A percentile compares a stretch with the other conserved stretches of the same genome.
These are phyloP conservation scores for Vitis riparia DNA, from an alignment of 164 flowering plant species.

Conservation along the genomic window DNA sequence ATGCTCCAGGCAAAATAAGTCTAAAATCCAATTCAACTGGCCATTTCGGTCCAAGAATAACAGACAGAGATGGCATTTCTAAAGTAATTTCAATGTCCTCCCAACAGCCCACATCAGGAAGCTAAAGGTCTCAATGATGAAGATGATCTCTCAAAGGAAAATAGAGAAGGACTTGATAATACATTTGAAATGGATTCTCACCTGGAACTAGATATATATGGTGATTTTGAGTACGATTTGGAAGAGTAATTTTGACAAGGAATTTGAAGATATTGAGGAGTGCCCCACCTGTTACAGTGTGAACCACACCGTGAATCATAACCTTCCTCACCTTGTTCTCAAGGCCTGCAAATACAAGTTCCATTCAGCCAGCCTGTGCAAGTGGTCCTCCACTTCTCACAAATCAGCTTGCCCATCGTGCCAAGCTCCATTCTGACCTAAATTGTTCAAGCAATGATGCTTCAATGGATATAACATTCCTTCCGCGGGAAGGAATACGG, in stretches of 20 bases:
- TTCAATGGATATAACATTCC: not conserved
- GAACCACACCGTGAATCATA: too few species aligned
- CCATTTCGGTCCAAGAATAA: too few species aligned
- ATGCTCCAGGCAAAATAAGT: too few species aligned
- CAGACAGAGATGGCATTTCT: too few species aligned
- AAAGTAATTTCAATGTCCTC: constrained; percentile 30
- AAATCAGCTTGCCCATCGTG: constrained; percentile 95
- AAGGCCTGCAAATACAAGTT: too few species aligned
- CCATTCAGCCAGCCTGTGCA: too few species aligned
- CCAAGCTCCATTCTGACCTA: constrained; percentile 82
- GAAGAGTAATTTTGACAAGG: constrained; percentile 30
- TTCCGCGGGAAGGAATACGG: not conserved
- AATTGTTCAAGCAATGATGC: not conserved
- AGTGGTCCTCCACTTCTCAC: constrained; percentile 45
- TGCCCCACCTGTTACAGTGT: too few species aligned
- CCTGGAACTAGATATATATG: constrained; percentile 80
- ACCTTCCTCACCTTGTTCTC: too few species aligned
- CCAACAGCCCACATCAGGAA: constrained; percentile 52
- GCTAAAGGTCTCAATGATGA: constrained; percentile 21
- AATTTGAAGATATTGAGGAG: too few species aligned
- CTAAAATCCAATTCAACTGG: too few species aligned
- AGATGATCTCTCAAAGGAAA: constrained; percentile 12
- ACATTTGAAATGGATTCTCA: constrained; percentile 67
- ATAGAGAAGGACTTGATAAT: constrained; percentile 44
- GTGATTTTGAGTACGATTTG: constrained; percentile 86